Evolutionary conservation across 2,329 filamentous ascomycete species (phyloP).

Genomic region (Phialophora chinensis): DNA sequence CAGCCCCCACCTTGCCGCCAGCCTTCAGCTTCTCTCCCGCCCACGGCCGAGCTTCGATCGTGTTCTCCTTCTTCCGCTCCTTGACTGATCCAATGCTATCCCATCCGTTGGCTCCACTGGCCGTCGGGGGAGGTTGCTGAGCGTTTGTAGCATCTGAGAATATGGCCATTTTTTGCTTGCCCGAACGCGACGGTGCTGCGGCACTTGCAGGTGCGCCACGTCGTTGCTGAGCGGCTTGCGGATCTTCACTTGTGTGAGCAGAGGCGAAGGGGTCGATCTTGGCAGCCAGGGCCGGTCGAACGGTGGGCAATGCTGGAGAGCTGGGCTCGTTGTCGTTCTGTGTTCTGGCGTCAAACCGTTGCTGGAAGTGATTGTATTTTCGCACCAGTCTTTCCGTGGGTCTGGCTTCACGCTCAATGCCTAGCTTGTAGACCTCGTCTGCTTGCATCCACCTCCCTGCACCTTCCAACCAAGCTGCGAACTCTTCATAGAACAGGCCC

Average conservation of each 20-base stretch:
- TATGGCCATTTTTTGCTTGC: slow-evolving; percentile 83
- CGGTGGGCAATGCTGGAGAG: slow-evolving; percentile 83
- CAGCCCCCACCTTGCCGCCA: slow-evolving; percentile 77
- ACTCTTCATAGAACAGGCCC: slow-evolving; percentile 96
- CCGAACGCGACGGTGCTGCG: slow-evolving; percentile 64
- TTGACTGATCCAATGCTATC: slow-evolving; percentile 85
- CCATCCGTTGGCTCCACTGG: slow-evolving; percentile 73
- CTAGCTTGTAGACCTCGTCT: slow-evolving; percentile 89
- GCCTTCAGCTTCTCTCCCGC: slow-evolving; percentile 87
- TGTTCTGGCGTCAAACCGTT: slow-evolving; percentile 72
- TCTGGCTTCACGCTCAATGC: slow-evolving; percentile 84
- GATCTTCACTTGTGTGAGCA: slow-evolving; percentile 60
- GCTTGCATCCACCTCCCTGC: slow-evolving; percentile 86
- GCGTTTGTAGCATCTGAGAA: slow-evolving; percentile 78
- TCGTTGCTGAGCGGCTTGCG: slow-evolving; percentile 67
- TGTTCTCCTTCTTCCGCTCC: slow-evolving; percentile 94
- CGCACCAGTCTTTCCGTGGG: slow-evolving; percentile 80
- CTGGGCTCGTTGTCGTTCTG: slow-evolving; percentile 69
- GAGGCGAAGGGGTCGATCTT: slow-evolving; percentile 82
- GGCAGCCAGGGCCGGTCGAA: slow-evolving; percentile 80
- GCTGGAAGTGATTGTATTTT: slow-evolving; percentile 92
- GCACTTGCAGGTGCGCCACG: slow-evolving; percentile 50
- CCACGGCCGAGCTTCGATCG: slow-evolving; percentile 85
- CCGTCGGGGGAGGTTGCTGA: slow-evolving; percentile 61
- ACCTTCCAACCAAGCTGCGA: slow-evolving; percentile 87